Evolutionary conservation across 202 grass and related monocot species (phyloP).

Genomic region (Panicum virgatum): DNA sequence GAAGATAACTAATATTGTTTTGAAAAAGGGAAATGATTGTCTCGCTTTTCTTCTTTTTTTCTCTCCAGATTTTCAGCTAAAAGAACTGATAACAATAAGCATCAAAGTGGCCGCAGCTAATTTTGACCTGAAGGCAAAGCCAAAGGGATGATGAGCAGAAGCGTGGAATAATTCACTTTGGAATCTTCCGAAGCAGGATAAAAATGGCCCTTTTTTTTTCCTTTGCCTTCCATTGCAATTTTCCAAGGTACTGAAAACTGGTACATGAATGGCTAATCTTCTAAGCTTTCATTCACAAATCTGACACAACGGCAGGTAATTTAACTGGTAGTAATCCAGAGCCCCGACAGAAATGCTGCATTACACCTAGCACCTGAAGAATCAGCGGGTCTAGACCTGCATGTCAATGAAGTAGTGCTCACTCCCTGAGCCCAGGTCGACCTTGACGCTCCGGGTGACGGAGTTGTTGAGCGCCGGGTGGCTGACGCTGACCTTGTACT

Average conservation of each 20-base stretch:
- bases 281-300: slow-evolving; percentile 22
- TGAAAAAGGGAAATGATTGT: background rate
- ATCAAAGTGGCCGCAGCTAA: background rate
- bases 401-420: slow-evolving; percentile 40
- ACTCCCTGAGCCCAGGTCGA: slow-evolving; percentile 41
- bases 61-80: too few relatives aligned
- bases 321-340: background rate
- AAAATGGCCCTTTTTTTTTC: background rate
- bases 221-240: slow-evolving; percentile 9
- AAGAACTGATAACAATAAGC: background rate
- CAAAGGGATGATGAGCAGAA: background rate
- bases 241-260: slow-evolving; percentile 34
- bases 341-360: slow-evolving; percentile 3
- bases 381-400: slow-evolving; percentile 28
- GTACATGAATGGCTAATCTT: slow-evolving; percentile 34
- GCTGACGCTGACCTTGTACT: slow-evolving; percentile 66
- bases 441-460: slow-evolving; percentile 50
- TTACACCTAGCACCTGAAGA: background rate
- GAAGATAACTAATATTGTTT: too few relatives aligned
- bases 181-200: background rate
- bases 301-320: background rate
- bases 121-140: slow-evolving; percentile 36
- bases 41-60: background rate
- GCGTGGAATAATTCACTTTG: slow-evolving; percentile 20
- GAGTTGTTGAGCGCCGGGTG: slow-evolving; percentile 52